These are phyloP conservation scores for Melastoma candidum DNA, from an alignment of 441 rosid genomes.

Conservation along the genomic window DNA sequence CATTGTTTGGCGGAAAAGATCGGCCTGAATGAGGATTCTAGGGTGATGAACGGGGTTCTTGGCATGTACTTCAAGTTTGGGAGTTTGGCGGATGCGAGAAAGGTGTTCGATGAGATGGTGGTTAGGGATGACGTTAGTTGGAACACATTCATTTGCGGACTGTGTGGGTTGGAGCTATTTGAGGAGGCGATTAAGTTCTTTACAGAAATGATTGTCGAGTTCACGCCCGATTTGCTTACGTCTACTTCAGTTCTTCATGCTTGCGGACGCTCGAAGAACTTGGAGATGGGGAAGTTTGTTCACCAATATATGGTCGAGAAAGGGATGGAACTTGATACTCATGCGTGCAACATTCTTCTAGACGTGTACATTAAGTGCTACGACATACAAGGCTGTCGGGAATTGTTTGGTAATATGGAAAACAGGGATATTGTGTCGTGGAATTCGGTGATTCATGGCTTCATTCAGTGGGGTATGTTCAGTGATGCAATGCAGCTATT, in stretches of 20 bases:
- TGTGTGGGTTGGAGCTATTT: constrained; percentile 28
- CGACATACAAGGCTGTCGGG: constrained; percentile 10
- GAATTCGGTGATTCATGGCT: constrained; percentile 53
- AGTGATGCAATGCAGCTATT: constrained; percentile 37
- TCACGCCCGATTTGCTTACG: constrained; percentile 1
- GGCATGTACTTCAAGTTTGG: constrained; percentile 51
- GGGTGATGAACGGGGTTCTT: constrained; percentile 46
- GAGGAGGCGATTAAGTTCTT: constrained; percentile 36
- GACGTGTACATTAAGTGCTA: constrained; percentile 50
- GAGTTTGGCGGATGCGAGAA: constrained; percentile 27
- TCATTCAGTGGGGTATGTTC: constrained; percentile 25
- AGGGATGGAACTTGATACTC: constrained; percentile 28
- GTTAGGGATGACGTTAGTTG: constrained; percentile 42
- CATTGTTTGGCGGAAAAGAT: constrained; percentile 44
- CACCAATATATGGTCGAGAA: constrained; percentile 29
- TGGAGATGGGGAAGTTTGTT: constrained; percentile 35
- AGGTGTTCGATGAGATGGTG: constrained; percentile 43
- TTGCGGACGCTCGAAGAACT: constrained; percentile 35
- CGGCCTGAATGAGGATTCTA: constrained; percentile 18
- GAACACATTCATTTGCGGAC: constrained; percentile 57
- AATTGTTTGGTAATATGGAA: constrained; percentile 17
- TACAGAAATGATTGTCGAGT: constrained; percentile 30
- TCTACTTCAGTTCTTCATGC: constrained; percentile 46
- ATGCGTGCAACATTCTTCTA: constrained; percentile 39
- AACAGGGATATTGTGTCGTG: constrained; percentile 47